These are phyloP conservation scores for Solanum lycopersicoides DNA, from an alignment of 257 asterid species.

Conservation along the genomic window DNA sequence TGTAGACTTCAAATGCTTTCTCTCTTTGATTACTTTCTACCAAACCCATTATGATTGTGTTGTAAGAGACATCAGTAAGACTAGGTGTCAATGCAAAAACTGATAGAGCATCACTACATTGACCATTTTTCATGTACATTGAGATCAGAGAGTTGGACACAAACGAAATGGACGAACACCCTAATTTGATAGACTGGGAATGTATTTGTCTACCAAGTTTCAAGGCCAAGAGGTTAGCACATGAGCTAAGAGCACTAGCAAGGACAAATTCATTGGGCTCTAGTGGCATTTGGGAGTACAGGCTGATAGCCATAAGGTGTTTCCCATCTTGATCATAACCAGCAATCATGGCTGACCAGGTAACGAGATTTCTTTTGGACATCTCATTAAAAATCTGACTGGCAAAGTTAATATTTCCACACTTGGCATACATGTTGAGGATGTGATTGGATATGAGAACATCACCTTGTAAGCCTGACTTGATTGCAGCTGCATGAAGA, in stretches of 20 bases:
- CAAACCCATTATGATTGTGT: conserved; percentile 48
- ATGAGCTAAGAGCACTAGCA: conserved; percentile 59
- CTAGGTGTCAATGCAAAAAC: conserved; percentile 20
- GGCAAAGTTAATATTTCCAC: conserved; percentile 39
- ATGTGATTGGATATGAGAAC: conserved; percentile 34
- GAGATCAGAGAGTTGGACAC: conserved; percentile 53
- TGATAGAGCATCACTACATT: conserved; percentile 36
- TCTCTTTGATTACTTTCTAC: conserved; percentile 38
- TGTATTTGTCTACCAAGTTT: conserved; percentile 57
- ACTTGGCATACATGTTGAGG: conserved; percentile 60
- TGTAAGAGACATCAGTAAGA: conserved; percentile 40
- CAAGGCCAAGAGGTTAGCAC: conserved; percentile 36
- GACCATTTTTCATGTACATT: conserved; percentile 63
- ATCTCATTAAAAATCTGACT: conserved; percentile 49
- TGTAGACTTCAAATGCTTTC: conserved; percentile 47
- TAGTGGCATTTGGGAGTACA: conserved; percentile 37
- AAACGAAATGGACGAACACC: conserved; percentile 32
- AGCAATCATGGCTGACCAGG: conserved; percentile 71
- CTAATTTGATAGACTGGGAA: conserved; percentile 40
- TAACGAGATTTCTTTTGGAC: conserved; percentile 41
- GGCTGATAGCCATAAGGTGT: conserved; percentile 27
- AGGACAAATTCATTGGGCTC: conserved; percentile 51
- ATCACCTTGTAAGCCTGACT: conserved; percentile 34
- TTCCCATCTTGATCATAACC: conserved; percentile 46
- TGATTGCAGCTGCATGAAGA: conserved; percentile 53